Conservation (phyloP, 225 moss, liverwort and hornwort genomes). For the Pseudoscleropodium purum region DNA sequence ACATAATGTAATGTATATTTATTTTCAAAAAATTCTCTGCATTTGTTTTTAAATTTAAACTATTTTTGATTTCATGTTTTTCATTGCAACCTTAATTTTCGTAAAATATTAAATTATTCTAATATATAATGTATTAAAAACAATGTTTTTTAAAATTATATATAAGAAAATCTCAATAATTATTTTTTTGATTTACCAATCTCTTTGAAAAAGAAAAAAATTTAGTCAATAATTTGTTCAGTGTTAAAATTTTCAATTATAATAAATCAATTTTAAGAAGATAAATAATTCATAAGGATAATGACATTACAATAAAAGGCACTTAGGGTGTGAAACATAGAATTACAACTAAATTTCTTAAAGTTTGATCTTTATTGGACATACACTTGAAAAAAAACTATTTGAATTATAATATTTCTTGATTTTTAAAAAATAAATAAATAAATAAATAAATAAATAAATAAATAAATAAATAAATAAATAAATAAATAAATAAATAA, state of each 20-base stretch:
- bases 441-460: no score
- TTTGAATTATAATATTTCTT: not conserved
- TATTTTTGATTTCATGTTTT: not conserved
- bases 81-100: not conserved
- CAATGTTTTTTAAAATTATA: not conserved
- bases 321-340: not conserved
- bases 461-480: no score
- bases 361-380: not conserved
- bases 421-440: no score
- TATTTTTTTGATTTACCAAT: not conserved
- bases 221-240: not conserved
- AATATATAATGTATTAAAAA: not conserved
- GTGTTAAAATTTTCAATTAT: not conserved
- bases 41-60: no score
- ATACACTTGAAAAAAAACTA: accelerated
- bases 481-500: no score
- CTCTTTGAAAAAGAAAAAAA: not conserved
- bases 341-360: not conserved
- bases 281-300: no score
- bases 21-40: not conserved
- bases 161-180: not conserved
- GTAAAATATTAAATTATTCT: not conserved
- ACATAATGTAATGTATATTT: not conserved
- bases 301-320: not conserved
- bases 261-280: not conserved